Conservation (phyloP, 371 early-diverging fungal genomes). For the Syncephalastrum sp. region DNA sequence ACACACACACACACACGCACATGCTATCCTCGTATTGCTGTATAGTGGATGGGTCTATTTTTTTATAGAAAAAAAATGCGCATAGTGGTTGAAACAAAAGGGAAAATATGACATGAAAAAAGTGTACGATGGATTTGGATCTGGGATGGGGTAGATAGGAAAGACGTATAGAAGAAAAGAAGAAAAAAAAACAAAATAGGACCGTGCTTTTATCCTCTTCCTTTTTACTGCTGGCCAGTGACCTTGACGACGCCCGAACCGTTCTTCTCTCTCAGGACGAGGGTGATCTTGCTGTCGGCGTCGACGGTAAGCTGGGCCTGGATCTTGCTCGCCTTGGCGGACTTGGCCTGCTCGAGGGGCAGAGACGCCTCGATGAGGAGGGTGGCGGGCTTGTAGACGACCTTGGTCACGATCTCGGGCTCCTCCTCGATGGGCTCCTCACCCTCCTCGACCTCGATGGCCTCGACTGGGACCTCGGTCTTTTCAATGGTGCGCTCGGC, state of each 20-base stretch:
- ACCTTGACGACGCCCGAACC: constrained; percentile 53
- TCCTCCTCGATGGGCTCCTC: constrained; percentile 51
- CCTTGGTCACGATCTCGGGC: constrained; percentile 50
- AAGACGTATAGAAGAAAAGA: background rate
- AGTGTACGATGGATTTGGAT: too few relatives aligned
- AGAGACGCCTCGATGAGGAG: constrained; percentile 57
- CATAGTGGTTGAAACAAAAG: too few relatives aligned
- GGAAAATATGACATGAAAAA: too few relatives aligned
- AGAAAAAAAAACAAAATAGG: background rate
- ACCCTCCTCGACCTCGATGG: constrained; percentile 53
- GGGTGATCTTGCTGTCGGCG: constrained; percentile 45
- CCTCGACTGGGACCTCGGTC: constrained; percentile 56
- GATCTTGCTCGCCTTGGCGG: constrained; percentile 54
- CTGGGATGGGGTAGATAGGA: too few relatives aligned
- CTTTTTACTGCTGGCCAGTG: constrained; percentile 27
- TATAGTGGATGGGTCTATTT: too few relatives aligned
- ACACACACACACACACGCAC: too few relatives aligned
- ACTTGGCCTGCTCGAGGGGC: constrained; percentile 49
- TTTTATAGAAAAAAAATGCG: too few relatives aligned
- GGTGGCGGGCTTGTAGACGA: constrained; percentile 55
- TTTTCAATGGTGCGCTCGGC: constrained; percentile 65
- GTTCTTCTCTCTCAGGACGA: constrained; percentile 62
- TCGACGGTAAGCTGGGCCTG: constrained; percentile 62
- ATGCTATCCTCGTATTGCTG: too few relatives aligned
- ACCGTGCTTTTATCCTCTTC: background rate